Percentiles rank a stretch among this genome's conserved stretches.
phyloP scores from a whole-genome alignment of 2,329 filamentous ascomycete species.

The Fusarium camptoceras region DNA sequence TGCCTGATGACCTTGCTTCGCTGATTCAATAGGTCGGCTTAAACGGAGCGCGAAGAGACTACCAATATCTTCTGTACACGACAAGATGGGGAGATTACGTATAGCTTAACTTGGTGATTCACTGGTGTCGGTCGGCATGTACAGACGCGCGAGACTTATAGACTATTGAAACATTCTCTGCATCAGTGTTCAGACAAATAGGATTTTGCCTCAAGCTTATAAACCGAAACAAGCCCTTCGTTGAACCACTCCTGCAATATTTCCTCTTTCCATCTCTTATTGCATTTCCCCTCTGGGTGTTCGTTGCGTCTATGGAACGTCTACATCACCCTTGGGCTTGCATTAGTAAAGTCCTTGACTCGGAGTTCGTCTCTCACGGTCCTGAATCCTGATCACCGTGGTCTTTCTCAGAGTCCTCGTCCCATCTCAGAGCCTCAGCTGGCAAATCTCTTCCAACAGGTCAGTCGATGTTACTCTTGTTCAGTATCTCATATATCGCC shows the following conservation, averaged over 20 bases:
- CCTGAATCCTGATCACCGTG: neutral
- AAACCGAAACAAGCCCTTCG: neutral
- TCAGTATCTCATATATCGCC: neutral
- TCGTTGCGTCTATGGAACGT: conserved; percentile 34
- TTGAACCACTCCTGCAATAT: neutral
- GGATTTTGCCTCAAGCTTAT: neutral
- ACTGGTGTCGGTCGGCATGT: conserved; percentile 2
- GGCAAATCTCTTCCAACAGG: neutral
- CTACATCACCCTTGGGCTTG: conserved; percentile 11
- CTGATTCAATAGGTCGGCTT: neutral
- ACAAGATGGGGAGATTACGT: conserved; percentile 5
- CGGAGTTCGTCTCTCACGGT: neutral
- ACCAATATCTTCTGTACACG: neutral
- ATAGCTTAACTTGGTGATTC: conserved; percentile 5
- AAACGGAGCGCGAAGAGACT: conserved; percentile 13
- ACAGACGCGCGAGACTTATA: neutral
- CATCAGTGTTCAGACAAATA: neutral
- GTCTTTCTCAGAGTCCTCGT: neutral
- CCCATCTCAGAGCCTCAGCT: neutral
- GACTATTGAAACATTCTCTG: conserved; percentile 4
- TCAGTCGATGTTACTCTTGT: neutral
- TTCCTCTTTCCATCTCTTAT: neutral
- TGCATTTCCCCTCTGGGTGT: conserved; percentile 3
- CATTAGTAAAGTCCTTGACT: neutral
- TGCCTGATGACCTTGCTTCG: neutral